Evolutionary conservation across 768 basidiomycete genomes (phyloP), one percentile per base, ranked within the genome.

Genomic region (Tricholoma bakamatsutake): DNA sequence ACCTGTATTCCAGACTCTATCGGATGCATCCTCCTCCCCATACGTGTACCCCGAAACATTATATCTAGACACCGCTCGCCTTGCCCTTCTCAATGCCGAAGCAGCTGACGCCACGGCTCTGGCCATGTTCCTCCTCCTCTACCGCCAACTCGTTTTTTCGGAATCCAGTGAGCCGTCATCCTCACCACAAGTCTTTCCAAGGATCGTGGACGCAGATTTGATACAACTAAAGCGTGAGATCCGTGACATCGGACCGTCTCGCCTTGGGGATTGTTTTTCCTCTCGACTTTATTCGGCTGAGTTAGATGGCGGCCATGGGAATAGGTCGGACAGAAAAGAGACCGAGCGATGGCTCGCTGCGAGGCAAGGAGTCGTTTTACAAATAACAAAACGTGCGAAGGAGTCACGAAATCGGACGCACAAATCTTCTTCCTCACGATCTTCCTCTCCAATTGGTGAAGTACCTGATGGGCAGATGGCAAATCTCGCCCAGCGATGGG

Each of bases 41-140:
- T 71, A 77, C 53, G 70, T 71, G 35, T 84, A 78, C 69, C 90
- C 87, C 5, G 93, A 94, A 72, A 91, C 90, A 4, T 75, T 85
- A 4, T 88, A 89, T 67, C 83, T 95, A 52, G 92, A 94, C 73
- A 81, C 78, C 56, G 72, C 80, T 42, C 88, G 92, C 28, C 73
- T 94, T 10, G 68, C 78, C 24, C 76, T 76, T 21, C 79, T 93
- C 58, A 80, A 80, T 61, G 74, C 81, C 40, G 93, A 96, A 57
- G 85, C 85, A 0, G 78, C 83, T 28, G 92, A 95, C 62, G 74
- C 86, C 42, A 82, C 83, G 17, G 81, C 85, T 45, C 70, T 91
- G 50, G 90, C 87, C 71, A 86, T 93, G 82, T 82, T 92, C 61
- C 74, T 91, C 34, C 74, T 93, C 63, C 82, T 93, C 18, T 92